Evolutionary conservation across 2,329 filamentous ascomycete genomes (phyloP).

Genomic region (Fusarium cicatricum): DNA sequence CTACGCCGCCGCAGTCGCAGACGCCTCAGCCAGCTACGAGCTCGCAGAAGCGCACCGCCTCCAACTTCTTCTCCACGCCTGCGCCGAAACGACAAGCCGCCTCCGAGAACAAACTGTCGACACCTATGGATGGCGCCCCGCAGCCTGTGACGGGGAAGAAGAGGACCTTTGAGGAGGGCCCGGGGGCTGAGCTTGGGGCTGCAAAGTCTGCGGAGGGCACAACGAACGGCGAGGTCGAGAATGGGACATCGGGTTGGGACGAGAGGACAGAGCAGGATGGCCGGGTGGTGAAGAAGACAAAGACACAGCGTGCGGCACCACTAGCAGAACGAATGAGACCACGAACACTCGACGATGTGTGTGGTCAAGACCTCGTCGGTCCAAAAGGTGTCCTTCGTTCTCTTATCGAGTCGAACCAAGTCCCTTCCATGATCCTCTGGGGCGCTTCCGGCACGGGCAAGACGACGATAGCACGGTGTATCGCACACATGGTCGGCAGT

Average conservation of each 20-base stretch:
- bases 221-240: constrained; percentile 16
- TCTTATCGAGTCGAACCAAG: constrained; percentile 83
- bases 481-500: constrained; percentile 81
- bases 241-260: constrained; percentile 7
- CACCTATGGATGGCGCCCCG: constrained; percentile 46
- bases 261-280: constrained; percentile 43
- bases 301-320: constrained; percentile 77
- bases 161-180: constrained; percentile 63
- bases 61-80: constrained; percentile 69
- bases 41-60: constrained; percentile 63
- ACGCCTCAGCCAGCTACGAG: constrained; percentile 47
- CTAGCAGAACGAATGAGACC: constrained; percentile 95
- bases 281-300: constrained; percentile 68
- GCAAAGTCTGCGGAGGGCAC: constrained; percentile 7
- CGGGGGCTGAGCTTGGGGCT: constrained; percentile 46
- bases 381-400: constrained; percentile 82
- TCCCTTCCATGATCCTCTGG: constrained; percentile 97
- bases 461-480: constrained; percentile 90
- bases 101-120: constrained; percentile 43
- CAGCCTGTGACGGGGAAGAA: constrained; percentile 54
- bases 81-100: constrained; percentile 62
- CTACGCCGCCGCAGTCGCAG: constrained; percentile 43
- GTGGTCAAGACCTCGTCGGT: constrained; percentile 90
- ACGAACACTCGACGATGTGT: constrained; percentile 82
- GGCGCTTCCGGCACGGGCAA: constrained; percentile 83